Conservation (phyloP, 169 alveolate species). For the Perkinsus olseni region DNA sequence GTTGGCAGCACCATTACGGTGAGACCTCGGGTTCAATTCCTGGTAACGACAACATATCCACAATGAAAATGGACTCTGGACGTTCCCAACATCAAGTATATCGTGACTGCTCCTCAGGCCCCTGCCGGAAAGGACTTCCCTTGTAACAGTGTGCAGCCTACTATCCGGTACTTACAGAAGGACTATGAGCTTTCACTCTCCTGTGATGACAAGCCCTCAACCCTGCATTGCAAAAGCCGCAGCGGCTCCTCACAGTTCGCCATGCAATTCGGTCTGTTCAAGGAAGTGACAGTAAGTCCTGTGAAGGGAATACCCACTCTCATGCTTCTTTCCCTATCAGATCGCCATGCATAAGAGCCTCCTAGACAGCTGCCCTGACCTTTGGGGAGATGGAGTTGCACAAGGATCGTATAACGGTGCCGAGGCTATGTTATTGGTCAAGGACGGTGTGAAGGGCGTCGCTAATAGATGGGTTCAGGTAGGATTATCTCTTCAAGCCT, state of each 20-base stretch:
- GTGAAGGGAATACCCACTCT: neutral
- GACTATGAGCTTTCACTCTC: neutral
- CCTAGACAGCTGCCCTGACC: neutral
- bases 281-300: neutral
- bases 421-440: neutral
- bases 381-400: neutral
- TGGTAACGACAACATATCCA: neutral
- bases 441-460: neutral
- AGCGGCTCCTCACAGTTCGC: neutral
- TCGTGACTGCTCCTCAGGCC: no score
- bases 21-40: neutral
- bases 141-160: neutral
- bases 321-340: neutral
- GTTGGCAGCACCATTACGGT: neutral
- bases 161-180: neutral
- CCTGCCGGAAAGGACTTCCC: neutral
- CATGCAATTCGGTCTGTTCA: neutral
- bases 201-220: neutral
- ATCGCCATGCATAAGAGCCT: neutral
- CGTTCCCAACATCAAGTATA: no score
- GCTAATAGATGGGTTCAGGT: neutral
- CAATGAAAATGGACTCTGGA: no score
- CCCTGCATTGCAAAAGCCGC: neutral
- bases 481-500: neutral
- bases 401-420: neutral